These are phyloP conservation scores for Bertia moriformis DNA, from an alignment of 2,329 filamentous ascomycete species.

Conservation along the genomic window DNA sequence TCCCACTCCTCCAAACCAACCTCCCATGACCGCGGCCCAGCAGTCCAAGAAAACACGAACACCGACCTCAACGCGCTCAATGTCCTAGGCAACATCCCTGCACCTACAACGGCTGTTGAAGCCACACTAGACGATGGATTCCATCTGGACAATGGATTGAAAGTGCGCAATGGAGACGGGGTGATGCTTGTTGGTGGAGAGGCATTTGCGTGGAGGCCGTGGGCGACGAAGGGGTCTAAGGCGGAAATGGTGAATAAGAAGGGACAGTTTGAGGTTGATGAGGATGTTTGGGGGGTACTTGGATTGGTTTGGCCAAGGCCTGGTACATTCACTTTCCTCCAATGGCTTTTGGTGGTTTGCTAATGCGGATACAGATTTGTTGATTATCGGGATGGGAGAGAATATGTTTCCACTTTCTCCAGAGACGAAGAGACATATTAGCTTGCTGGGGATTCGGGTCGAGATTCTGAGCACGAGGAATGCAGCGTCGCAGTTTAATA, in stretches of 20 bases:
- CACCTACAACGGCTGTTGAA: conserved; percentile 71
- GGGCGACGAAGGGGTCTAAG: conserved; percentile 31
- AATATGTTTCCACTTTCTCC: conserved; percentile 65
- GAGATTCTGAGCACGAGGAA: conserved; percentile 88
- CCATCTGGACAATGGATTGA: conserved; percentile 66
- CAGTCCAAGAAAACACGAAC: conserved; percentile 9
- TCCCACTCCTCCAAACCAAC: neutral
- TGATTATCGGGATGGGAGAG: conserved; percentile 77
- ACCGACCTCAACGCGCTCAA: conserved; percentile 66
- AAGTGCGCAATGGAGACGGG: conserved; percentile 54
- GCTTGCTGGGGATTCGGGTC: conserved; percentile 65
- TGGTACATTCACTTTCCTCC: conserved; percentile 35
- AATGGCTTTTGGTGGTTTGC: neutral
- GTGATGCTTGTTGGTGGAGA: conserved; percentile 73
- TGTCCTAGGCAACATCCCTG: conserved; percentile 60
- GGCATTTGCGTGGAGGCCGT: conserved; percentile 78
- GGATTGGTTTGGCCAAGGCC: conserved; percentile 75
- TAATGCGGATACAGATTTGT: conserved; percentile 44
- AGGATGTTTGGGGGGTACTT: conserved; percentile 61
- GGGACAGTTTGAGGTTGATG: conserved; percentile 66
- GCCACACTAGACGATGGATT: conserved; percentile 74
- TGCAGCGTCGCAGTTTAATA: conserved; percentile 84
- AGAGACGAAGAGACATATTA: conserved; percentile 57
- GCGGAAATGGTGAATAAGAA: conserved; percentile 50
- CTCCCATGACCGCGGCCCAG: neutral